phyloP scores from a whole-genome alignment of 805 yeast species.

The Nakazawaea holstii region DNA sequence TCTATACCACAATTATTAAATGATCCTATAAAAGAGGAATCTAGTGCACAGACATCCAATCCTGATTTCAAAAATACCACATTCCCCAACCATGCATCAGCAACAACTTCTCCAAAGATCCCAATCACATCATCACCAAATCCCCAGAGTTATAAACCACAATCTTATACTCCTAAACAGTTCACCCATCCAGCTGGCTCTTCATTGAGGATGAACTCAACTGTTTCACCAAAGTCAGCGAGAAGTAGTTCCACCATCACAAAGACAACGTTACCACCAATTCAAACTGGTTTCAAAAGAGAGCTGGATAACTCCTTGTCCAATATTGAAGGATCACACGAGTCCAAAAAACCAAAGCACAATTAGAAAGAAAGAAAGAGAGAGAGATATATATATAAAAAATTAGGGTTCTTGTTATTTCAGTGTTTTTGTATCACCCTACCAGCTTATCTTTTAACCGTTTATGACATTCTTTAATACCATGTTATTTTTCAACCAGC shows the following conservation, averaged over 20 bases:
- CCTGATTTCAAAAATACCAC: neutral
- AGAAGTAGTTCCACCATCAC: neutral
- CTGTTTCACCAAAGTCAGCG: conserved; percentile 5
- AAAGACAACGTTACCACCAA: no score
- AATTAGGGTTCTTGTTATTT: no score
- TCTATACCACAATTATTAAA: conserved; percentile 7
- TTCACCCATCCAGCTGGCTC: neutral
- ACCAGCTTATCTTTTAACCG: no score
- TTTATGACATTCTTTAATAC: no score
- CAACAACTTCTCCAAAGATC: conserved; percentile 13
- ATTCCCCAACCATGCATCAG: neutral
- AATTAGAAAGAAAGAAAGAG: no score
- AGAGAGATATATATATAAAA: no score
- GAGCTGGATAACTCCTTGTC: no score
- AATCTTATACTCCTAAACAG: conserved; percentile 10
- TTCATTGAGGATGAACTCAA: conserved; percentile 2
- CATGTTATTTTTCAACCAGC: no score
- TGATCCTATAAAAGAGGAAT: conserved; percentile 1
- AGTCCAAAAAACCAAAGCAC: no score
- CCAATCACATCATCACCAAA: neutral
- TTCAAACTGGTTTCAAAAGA: no score
- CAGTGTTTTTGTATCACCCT: no score
- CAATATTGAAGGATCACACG: no score
- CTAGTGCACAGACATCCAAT: neutral
- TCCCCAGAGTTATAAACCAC: conserved; percentile 2